phyloP scores from a whole-genome alignment of 1,284 basidiomycete genomes.

The Leccinum glutinopallens region DNA sequence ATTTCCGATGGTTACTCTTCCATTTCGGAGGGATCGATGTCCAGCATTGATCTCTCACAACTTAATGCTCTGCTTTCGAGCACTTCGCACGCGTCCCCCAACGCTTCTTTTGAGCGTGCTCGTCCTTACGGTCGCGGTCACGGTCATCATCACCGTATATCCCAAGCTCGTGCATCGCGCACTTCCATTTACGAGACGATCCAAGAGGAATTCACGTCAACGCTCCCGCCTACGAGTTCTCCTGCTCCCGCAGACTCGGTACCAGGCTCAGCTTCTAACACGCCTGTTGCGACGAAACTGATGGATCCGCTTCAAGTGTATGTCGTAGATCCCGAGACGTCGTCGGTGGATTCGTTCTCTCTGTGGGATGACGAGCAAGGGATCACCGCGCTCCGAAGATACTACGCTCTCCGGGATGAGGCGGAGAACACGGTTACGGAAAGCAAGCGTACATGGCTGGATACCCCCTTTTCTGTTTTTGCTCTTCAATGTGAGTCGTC shows the following conservation, averaged over 20 bases:
- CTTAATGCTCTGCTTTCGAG: constrained; percentile 58
- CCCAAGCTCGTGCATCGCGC: constrained; percentile 61
- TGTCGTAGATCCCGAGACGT: constrained; percentile 58
- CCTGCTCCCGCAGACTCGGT: constrained; percentile 1
- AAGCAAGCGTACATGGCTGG: constrained; percentile 66
- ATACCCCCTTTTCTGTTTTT: constrained; percentile 73
- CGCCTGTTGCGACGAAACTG: constrained; percentile 33
- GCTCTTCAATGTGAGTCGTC: constrained; percentile 66
- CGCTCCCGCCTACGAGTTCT: constrained; percentile 38
- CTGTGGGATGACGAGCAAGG: constrained; percentile 69
- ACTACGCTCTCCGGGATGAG: constrained; percentile 69
- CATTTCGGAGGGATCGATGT: constrained; percentile 68
- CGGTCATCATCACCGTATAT: constrained; percentile 70
- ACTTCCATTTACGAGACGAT: constrained; percentile 79
- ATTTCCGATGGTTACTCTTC: constrained; percentile 62
- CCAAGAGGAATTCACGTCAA: constrained; percentile 61
- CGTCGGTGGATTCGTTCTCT: constrained; percentile 46
- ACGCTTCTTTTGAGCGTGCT: constrained; percentile 37
- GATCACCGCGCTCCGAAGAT: constrained; percentile 61
- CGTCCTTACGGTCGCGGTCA: constrained; percentile 63
- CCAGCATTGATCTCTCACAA: constrained; percentile 70
- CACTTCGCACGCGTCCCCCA: constrained; percentile 38
- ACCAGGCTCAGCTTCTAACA: constrained; percentile 15
- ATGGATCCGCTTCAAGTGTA: constrained; percentile 45
- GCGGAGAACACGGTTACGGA: constrained; percentile 66